Conservation (phyloP, 2,329 filamentous ascomycete genomes). For the Emmonsiellopsis sp. region DNA sequence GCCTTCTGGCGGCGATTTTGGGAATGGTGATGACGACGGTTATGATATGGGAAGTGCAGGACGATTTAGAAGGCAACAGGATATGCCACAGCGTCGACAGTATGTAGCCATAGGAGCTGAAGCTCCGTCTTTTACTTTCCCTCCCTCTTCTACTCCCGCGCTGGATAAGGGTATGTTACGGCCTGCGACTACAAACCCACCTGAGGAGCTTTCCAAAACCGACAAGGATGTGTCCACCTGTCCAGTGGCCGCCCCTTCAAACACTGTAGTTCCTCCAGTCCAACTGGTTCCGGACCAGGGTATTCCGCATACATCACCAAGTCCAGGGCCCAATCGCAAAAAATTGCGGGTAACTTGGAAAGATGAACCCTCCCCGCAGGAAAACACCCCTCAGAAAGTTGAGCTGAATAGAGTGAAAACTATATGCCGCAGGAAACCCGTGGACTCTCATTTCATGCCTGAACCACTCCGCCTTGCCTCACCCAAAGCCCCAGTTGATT, state of each 20-base stretch:
- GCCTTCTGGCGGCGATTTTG: conserved; percentile 19
- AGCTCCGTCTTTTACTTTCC: conserved; percentile 8
- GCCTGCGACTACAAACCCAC: not conserved
- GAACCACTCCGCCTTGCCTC: conserved; percentile 12
- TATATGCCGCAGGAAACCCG: not conserved
- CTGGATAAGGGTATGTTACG: not conserved
- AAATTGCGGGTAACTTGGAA: not conserved
- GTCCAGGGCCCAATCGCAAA: not conserved
- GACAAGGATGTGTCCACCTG: not conserved
- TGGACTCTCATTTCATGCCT: conserved; percentile 6
- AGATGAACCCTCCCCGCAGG: not conserved
- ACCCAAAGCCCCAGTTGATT: conserved; percentile 10
- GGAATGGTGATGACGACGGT: not conserved
- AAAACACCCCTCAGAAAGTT: not conserved
- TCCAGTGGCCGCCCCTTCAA: not conserved
- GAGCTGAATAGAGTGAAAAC: not conserved
- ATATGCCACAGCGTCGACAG: conserved; percentile 15
- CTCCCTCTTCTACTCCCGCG: not conserved
- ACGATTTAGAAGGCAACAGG: conserved; percentile 5
- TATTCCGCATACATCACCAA: not conserved
- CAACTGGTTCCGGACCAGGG: not conserved
- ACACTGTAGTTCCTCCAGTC: not conserved
- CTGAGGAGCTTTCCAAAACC: not conserved
- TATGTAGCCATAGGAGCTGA: conserved; percentile 22
- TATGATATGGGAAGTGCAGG: conserved; percentile 7